Percentiles rank a stretch among this genome's conserved stretches.
Conservation (phyloP, 768 basidiomycete genomes). For the Filobasidium wieringae region DNA sequence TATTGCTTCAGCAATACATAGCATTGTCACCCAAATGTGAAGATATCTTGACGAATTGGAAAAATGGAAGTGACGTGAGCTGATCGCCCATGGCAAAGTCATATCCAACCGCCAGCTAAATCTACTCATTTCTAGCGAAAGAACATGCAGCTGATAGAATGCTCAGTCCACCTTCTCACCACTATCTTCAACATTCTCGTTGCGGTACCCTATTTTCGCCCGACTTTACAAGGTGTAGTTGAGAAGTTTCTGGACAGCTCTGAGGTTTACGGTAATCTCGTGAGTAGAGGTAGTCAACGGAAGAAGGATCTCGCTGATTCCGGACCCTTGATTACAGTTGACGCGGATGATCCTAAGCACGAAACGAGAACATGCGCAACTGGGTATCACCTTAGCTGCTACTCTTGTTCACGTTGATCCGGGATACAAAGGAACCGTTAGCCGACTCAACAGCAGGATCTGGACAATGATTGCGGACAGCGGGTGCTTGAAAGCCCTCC, state of each 20-base stretch:
- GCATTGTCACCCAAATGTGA: conserved; percentile 29
- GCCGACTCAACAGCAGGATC: conserved; percentile 21
- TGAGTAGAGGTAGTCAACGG: conserved; percentile 11
- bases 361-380: conserved; percentile 31
- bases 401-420: conserved; percentile 28
- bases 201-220: conserved; percentile 34
- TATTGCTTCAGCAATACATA: conserved; percentile 34
- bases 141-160: conserved; percentile 19
- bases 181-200: conserved; percentile 29
- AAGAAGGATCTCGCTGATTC: not conserved
- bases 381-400: conserved; percentile 25
- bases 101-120: not conserved
- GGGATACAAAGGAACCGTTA: conserved; percentile 13
- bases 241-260: conserved; percentile 23
- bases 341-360: conserved; percentile 29
- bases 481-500: conserved; percentile 26
- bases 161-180: conserved; percentile 24
- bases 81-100: not conserved
- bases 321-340: conserved; percentile 20
- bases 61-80: conserved; percentile 6
- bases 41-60: conserved; percentile 33
- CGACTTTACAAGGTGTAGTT: conserved; percentile 22
- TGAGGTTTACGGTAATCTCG: conserved; percentile 25
- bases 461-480: conserved; percentile 31
- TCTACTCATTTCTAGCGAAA: conserved; percentile 13